Percentiles rank a stretch among this genome's conserved stretches.
phyloP scores from a whole-genome alignment of 805 yeast genomes.

The Metschnikowia picachoensis region DNA sequence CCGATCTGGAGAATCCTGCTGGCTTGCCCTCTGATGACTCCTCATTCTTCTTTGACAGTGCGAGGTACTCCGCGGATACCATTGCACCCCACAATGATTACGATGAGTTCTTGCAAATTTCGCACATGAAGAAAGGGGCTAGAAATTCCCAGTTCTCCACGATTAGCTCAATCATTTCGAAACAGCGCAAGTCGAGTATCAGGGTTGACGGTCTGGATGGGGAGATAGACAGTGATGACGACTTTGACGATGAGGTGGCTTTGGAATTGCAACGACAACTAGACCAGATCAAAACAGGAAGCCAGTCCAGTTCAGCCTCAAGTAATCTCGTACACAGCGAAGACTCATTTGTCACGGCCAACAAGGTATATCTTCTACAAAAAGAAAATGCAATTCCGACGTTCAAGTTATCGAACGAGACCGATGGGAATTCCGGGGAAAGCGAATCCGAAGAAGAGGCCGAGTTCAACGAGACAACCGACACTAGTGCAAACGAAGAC shows the following conservation, averaged over 20 bases:
- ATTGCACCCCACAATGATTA: slow-evolving; percentile 19
- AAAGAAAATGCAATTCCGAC: slow-evolving; percentile 3
- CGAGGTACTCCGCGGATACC: slow-evolving; percentile 7
- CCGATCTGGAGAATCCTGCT: not conserved
- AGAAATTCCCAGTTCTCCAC: slow-evolving; percentile 37
- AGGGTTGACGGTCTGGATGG: not conserved
- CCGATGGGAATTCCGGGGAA: not conserved
- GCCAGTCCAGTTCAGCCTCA: slow-evolving; percentile 9
- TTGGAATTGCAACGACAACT: slow-evolving; percentile 38
- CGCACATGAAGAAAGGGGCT: slow-evolving; percentile 1
- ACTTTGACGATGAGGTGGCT: slow-evolving; percentile 34
- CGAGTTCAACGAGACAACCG: slow-evolving; percentile 1
- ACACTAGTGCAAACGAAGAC: not conserved
- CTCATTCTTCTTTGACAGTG: slow-evolving; percentile 4
- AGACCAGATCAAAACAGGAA: slow-evolving; percentile 28
- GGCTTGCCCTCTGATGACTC: slow-evolving; percentile 7
- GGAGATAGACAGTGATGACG: not conserved
- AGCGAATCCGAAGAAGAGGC: slow-evolving; percentile 6
- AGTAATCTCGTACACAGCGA: slow-evolving; percentile 1
- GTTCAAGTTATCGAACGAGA: slow-evolving; percentile 7
- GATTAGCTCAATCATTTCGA: slow-evolving; percentile 41
- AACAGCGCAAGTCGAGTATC: slow-evolving; percentile 18
- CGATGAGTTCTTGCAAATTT: slow-evolving; percentile 21
- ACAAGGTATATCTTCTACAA: not conserved
- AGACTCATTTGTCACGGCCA: slow-evolving; percentile 11